Base-by-base conservation (phyloP, 352 stramenopile species). In the Globisporangium uncinulatum region DNA sequence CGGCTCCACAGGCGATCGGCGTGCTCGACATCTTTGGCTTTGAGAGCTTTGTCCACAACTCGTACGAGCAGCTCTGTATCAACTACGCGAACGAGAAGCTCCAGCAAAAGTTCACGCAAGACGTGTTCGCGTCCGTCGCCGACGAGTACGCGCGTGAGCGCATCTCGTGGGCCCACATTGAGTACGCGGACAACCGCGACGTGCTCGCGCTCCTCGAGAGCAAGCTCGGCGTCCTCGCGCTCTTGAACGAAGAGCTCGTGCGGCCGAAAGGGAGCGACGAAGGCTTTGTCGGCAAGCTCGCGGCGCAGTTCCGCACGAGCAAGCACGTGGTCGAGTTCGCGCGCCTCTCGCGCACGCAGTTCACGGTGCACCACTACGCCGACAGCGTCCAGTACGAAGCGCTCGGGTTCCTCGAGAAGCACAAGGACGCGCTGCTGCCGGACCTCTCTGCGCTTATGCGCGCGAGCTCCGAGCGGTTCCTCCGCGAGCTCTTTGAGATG, bases 1-100 rank as follows among this genome's bases (percentile, higher is more conserved):
- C n/a, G n/a, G n/a, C n/a, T n/a, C n/a, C n/a, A n/a, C n/a, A n/a
- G n/a, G n/a, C n/a, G n/a, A n/a, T n/a, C n/a, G n/a, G n/a, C n/a
- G n/a, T n/a, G n/a, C n/a, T n/a, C n/a, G n/a, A n/a, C n/a, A 97
- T 97, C 57, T 97, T 95, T 52, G 87, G 87, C 2, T 95, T 96
- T 57, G 85, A 96, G 68, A 89, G 84, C 60, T 95, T 95, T 32
- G 69, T 78, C 47, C 64, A 84, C 64, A 97, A 97, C 66, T 92
- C 82, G 21, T 97, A 97, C 74, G 95, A 98, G 67, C 93, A 98
- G 70, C 68, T 97, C 34, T 96, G 88, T 61, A 97, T 97, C 56
- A 97, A 97, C 70, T 96, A 91, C 56, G 85, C 84, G 19, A 97
- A 97, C 70, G 89, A 97, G 47, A 96, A 96, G 66, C 77, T 97